Evolutionary conservation across 2,329 filamentous ascomycete species (phyloP).

Genomic region (Trichoderma sp.): DNA sequence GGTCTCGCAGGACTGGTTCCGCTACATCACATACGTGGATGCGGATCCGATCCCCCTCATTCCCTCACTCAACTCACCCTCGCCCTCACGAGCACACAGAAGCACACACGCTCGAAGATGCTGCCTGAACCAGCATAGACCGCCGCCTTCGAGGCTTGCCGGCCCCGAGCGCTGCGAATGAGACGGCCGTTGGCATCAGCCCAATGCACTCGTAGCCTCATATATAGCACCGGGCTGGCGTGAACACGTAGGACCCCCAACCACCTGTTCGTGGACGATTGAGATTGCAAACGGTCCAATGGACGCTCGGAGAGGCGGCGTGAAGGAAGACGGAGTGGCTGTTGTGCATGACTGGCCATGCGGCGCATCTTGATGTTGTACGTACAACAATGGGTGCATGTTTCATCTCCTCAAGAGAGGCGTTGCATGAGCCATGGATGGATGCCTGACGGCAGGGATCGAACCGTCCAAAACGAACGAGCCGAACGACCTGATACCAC

Average conservation of each 20-base stretch:
- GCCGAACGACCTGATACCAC: background rate
- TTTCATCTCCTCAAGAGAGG: constrained; percentile 7
- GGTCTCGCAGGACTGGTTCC: constrained; percentile 22
- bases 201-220: background rate
- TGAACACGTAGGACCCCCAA: constrained; percentile 26
- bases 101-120: background rate
- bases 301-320: background rate
- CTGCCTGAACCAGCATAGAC: constrained; percentile 8
- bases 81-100: background rate
- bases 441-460: constrained; percentile 12
- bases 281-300: background rate
- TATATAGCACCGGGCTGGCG: constrained; percentile 7
- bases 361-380: constrained; percentile 15
- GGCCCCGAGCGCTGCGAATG: constrained; percentile 13
- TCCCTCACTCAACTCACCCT: background rate
- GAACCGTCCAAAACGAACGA: background rate
- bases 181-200: background rate
- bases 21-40: constrained; percentile 17
- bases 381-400: constrained; percentile 20
- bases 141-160: constrained; percentile 14
- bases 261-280: constrained; percentile 1
- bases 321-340: background rate
- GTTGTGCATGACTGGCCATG: constrained; percentile 11
- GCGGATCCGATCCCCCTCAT: constrained; percentile 15
- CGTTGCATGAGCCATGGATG: constrained; percentile 5